Conservation (phyloP, 192 early-diverging fungal species). For the Backusella morwellensis region DNA sequence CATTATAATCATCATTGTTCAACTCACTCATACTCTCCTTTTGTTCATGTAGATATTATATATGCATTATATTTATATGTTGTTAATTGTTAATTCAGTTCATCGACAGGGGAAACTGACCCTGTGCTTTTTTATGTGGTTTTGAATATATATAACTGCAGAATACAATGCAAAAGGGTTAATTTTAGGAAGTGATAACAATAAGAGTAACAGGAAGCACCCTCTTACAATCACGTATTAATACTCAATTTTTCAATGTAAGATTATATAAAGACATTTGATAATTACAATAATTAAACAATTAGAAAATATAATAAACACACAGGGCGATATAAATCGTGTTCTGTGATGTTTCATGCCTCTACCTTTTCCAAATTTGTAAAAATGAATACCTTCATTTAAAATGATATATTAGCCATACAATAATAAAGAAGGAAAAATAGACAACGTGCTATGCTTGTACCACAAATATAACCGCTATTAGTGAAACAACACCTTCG, state of each 20-base stretch:
- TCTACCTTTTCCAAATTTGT: not conserved
- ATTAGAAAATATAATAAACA: not conserved
- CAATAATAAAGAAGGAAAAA: no score
- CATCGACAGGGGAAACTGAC: not conserved
- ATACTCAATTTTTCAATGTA: not conserved
- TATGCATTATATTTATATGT: not conserved
- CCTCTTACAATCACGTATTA: not conserved
- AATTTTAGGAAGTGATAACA: not conserved
- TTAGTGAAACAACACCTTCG: not conserved
- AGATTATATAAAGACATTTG: not conserved
- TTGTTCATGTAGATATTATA: not conserved
- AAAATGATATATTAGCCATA: no score
- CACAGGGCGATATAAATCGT: no score
- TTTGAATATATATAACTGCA: no score
- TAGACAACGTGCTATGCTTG: not conserved
- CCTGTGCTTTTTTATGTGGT: not conserved
- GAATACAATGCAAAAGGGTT: no score
- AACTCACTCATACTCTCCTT: not conserved
- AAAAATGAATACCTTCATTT: no score
- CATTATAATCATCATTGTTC: not conserved
- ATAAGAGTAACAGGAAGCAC: not conserved
- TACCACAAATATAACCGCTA: not conserved
- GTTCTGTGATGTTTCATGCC: not conserved
- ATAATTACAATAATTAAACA: not conserved
- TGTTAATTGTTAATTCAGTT: not conserved